These are phyloP conservation scores for Mucor piriformis DNA, from an alignment of 371 early-diverging fungal genomes.

Conservation along the genomic window DNA sequence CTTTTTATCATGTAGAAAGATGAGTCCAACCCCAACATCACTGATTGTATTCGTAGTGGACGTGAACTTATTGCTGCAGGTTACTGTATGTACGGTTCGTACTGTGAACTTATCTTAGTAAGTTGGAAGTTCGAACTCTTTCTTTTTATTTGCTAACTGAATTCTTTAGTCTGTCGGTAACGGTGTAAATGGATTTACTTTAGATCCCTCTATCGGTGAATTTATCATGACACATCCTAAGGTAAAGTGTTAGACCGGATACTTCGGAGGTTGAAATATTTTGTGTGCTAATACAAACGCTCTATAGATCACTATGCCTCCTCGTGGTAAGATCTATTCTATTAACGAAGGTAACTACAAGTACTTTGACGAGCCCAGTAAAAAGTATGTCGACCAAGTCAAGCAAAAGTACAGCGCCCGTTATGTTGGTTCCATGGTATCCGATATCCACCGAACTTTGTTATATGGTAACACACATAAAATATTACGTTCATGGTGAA, in stretches of 20 bases:
- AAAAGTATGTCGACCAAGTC: conserved; percentile 86
- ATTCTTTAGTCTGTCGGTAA: conserved; percentile 77
- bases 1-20: conserved; percentile 43
- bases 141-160: conserved; percentile 18
- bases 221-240: conserved; percentile 95
- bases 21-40: conserved; percentile 53
- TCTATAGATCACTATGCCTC: conserved; percentile 70
- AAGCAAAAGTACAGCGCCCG: conserved; percentile 94
- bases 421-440: conserved; percentile 98
- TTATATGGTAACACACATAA: conserved; percentile 67
- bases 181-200: conserved; percentile 95
- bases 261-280: neutral
- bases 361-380: conserved; percentile 89
- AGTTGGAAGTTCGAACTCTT: conserved; percentile 6
- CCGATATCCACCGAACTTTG: conserved; percentile 97
- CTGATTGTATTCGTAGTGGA: conserved; percentile 88
- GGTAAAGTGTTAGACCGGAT: conserved; percentile 43
- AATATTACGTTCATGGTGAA: neutral
- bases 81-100: conserved; percentile 97
- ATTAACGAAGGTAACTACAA: conserved; percentile 97
- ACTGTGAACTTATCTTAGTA: conserved; percentile 77
- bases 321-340: conserved; percentile 96
- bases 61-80: conserved; percentile 93
- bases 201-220: conserved; percentile 96
- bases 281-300: neutral